These are phyloP conservation scores for Seiridium unicorne DNA, from an alignment of 2,329 filamentous ascomycete species.

Conservation along the genomic window DNA sequence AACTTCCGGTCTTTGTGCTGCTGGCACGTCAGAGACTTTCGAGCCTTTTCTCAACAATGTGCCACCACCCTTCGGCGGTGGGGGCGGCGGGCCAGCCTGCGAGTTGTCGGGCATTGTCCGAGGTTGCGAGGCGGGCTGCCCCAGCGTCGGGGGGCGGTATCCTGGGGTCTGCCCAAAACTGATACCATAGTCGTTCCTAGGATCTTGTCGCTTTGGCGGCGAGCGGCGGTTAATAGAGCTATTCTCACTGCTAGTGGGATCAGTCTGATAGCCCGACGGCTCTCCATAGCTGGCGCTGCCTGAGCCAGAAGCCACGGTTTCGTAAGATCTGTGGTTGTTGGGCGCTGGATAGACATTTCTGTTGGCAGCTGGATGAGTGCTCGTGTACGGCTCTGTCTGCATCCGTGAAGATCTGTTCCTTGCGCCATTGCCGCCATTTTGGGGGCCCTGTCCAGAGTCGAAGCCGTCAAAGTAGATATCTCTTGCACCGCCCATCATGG, in stretches of 20 bases:
- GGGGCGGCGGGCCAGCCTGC: constrained; percentile 14
- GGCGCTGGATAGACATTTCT: constrained; percentile 51
- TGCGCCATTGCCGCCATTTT: constrained; percentile 25
- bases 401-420: constrained; percentile 38
- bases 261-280: constrained; percentile 76
- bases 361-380: constrained; percentile 35
- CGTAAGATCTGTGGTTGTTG: constrained; percentile 76
- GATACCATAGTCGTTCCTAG: constrained; percentile 65
- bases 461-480: constrained; percentile 42
- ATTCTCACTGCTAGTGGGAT: constrained; percentile 85
- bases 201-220: constrained; percentile 50
- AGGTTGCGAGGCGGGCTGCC: constrained; percentile 13
- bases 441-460: constrained; percentile 23
- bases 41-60: constrained; percentile 24
- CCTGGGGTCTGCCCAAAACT: constrained; percentile 44
- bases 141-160: constrained; percentile 40
- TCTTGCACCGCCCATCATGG: constrained; percentile 27
- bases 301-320: constrained; percentile 78
- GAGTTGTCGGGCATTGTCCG: constrained; percentile 17
- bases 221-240: constrained; percentile 80
- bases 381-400: constrained; percentile 45
- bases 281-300: constrained; percentile 69
- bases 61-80: constrained; percentile 26
- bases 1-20: constrained; percentile 26
- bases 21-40: constrained; percentile 17